Evolutionary conservation across 176 grass and related monocot genomes (phyloP), one percentile per base, ranked within the genome.

Genomic region (Coix lacrymajobi): DNA sequence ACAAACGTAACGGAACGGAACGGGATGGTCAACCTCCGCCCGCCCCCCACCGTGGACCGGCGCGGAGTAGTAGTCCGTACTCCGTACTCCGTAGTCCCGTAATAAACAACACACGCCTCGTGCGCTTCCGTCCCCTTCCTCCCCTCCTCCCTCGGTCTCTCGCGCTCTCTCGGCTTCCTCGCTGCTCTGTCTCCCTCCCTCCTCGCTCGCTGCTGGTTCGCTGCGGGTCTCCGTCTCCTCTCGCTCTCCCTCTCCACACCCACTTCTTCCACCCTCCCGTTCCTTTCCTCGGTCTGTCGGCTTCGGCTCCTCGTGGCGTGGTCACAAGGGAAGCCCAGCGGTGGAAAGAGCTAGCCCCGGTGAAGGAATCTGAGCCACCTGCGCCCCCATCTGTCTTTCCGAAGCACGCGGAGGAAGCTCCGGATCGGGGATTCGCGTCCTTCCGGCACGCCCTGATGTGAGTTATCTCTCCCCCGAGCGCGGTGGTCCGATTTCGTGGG

Each of bases 81-180:
- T 46, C 51, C 20, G 36, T 6, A 37, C 36, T 37, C 36, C 36
- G 36, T 75, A 75, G n/a, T n/a, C n/a, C n/a, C n/a, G 58, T 68
- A 79, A 90, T 89, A 86, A 92, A 79, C 78, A 61, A 30, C 64
- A 17, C 76, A 54, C 33, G n/a, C 84, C 44, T 25, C 64, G 45
- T 52, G 85, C 39, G 25, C 25, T 24, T 24, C 52, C 52, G 24
- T 57, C 66, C 37, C 45, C 64, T 31, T 11, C 11, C 13, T 46
- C 8, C 15, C 11, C 13, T 46, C 8, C 30, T 30, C 39, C 20
- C 28, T 52, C 34, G 3, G 7, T 2, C 6, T 9, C 56, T 58
- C 56, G 9, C n/a, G 9, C 19, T 14, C 75, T 36, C 57, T 29
- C 45, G 15, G 13, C 69, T 66, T 58, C 4, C 29, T 30, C 19